Evolutionary conservation across 2,329 filamentous ascomycete species (phyloP), one percentile per base, ranked within the genome.

Genomic region (Fusarium cyanostomum): DNA sequence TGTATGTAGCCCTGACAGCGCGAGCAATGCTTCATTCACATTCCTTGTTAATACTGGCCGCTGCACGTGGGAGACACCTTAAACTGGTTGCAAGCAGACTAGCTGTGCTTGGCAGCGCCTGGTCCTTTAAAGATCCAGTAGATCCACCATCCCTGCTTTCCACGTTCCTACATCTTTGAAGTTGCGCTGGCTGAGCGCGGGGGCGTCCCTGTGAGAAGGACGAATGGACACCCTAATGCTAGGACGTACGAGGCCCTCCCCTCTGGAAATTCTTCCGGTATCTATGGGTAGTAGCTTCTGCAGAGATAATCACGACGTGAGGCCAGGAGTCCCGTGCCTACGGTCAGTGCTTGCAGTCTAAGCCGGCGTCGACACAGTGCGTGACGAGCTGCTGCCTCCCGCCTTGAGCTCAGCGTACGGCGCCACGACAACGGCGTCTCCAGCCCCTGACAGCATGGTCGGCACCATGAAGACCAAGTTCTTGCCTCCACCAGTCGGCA

Each of bases 401-500:
- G n/a, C 15, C 44, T 48, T 48, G 12, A 48, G 16, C 24, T 35
- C 21, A n/a, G 31, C n/a, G 26, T 26, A 48, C 6, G 21, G 21
- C 15, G 31, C 31, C 24, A 48, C n/a, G 4, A 48, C 31, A 11
- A 48, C 37, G 10, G 31, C 37, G 10, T 37, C 24, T 7, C 44
- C 33, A 15, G n/a, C 12, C n/a, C 30, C 33, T 27, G 24, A 13
- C 15, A 48, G 24, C 10, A 48, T 48, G 15, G 44, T 31, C n/a
- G n/a, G 44, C 12, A 48, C n/a, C 10, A 48, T 48, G 11, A 48
- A 48, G 30, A 48, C 30, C 10, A 48, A 38, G 41, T 13, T 44
- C 41, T 44, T 44, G 13, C 27, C 15, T 9, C 26, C n/a, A 31
- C 41, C 41, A 9, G 10, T 44, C 30, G 10, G 28, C 10, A 44